Percentiles rank a stretch among this genome's conserved stretches.
Conservation (phyloP, 495 filamentous ascomycete genomes). For the Tuber melanosporum region DNA sequence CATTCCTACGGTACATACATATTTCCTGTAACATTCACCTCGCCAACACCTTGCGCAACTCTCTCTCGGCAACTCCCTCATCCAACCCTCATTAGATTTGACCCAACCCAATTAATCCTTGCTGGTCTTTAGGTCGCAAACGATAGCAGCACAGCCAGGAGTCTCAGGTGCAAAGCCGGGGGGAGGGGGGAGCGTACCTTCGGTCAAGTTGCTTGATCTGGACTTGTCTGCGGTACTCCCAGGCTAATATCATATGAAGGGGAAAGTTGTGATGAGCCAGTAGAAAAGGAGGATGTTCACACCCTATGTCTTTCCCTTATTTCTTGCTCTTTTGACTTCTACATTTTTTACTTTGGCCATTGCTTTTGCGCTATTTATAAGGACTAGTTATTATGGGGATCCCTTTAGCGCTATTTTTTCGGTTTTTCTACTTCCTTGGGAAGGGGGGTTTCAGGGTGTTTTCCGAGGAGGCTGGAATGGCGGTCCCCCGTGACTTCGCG, state of each 20-base stretch:
- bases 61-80: background rate
- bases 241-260: background rate
- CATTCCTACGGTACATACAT: background rate
- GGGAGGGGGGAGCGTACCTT: constrained; percentile 12
- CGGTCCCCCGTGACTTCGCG: background rate
- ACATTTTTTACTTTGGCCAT: background rate
- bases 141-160: background rate
- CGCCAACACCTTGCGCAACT: background rate
- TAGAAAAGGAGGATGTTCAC: background rate
- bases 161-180: background rate
- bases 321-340: background rate
- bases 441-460: background rate
- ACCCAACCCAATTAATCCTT: background rate
- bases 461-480: background rate
- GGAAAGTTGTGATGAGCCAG: background rate
- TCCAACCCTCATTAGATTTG: background rate
- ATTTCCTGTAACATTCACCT: background rate
- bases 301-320: background rate
- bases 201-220: constrained; percentile 20
- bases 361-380: background rate
- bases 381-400: background rate
- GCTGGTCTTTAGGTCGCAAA: background rate
- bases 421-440: background rate
- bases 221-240: background rate
- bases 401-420: background rate